Evolutionary conservation across 306 rosid genomes (phyloP).

Genomic region (peach (Prunus persica)): DNA sequence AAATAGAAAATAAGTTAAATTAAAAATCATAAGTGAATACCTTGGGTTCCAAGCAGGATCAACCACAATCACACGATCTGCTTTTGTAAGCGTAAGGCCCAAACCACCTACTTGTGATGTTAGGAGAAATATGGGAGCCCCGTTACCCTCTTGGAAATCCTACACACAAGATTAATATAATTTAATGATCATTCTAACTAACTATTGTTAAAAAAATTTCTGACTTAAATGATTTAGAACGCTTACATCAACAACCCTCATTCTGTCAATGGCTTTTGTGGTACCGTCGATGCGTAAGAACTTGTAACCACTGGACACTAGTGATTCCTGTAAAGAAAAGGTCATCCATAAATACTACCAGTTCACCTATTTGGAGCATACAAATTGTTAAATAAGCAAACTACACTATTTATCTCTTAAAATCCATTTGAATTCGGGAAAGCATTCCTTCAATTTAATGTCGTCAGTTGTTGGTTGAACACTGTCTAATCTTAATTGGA

Average conservation of each 20-base stretch:
- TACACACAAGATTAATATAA: slow-evolving; percentile 22
- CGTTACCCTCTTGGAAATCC: slow-evolving; percentile 87
- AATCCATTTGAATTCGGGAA: neutral
- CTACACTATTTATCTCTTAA: neutral
- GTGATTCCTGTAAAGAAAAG: slow-evolving; percentile 51
- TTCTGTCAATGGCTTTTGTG: slow-evolving; percentile 74
- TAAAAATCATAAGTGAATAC: slow-evolving; percentile 26
- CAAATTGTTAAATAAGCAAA: neutral
- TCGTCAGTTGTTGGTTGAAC: neutral
- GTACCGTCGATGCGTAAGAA: slow-evolving; percentile 89
- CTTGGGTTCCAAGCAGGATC: slow-evolving; percentile 99
- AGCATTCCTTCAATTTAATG: neutral
- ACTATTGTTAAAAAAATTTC: neutral
- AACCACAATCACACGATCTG: slow-evolving; percentile 96
- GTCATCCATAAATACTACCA: neutral
- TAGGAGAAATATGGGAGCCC: slow-evolving; percentile 82
- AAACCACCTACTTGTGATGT: slow-evolving; percentile 99
- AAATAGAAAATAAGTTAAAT: neutral
- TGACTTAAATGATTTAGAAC: slow-evolving; percentile 4
- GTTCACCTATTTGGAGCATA: neutral
- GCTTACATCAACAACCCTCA: slow-evolving; percentile 76
- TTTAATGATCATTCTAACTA: neutral
- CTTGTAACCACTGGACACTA: slow-evolving; percentile 51
- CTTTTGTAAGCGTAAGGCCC: slow-evolving; percentile 92
- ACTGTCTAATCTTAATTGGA: neutral